These are phyloP conservation scores for Bipolaris oryzae DNA, from an alignment of 2,329 filamentous ascomycete species.

Conservation along the genomic window DNA sequence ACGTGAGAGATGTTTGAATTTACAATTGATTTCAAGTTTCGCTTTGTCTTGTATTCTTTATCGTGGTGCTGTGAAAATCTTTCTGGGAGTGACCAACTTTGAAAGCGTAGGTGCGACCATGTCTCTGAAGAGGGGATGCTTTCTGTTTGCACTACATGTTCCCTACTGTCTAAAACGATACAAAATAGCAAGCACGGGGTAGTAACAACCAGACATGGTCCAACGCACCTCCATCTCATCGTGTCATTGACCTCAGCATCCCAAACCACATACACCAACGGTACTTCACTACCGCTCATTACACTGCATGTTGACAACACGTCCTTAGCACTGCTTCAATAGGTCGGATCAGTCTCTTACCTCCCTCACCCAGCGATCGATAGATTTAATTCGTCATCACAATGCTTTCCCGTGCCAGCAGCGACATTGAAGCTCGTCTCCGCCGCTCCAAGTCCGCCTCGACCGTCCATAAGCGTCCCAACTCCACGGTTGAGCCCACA, in stretches of 20 bases:
- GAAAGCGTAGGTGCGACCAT: not conserved
- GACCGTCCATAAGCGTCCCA: constrained; percentile 34
- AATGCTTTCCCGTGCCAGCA: constrained; percentile 47
- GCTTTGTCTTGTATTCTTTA: no score
- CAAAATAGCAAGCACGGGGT: not conserved
- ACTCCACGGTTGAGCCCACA: constrained; percentile 23
- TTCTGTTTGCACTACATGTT: not conserved
- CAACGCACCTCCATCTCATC: not conserved
- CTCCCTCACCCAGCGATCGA: constrained; percentile 18
- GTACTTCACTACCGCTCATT: constrained; percentile 13
- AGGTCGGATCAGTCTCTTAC: constrained; percentile 27
- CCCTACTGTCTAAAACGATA: not conserved
- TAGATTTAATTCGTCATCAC: constrained; percentile 23
- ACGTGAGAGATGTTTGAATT: not conserved
- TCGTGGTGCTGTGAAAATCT: not conserved
- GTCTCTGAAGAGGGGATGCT: not conserved
- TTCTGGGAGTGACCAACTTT: no score
- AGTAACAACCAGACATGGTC: not conserved
- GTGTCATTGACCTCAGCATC: not conserved
- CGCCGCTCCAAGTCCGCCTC: constrained; percentile 48
- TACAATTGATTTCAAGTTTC: no score
- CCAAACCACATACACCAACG: constrained; percentile 1
- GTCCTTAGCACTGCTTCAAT: constrained; percentile 30
- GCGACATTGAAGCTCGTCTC: constrained; percentile 46
- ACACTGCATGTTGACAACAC: constrained; percentile 27